These are phyloP conservation scores for Fusarium tjaetaba DNA, from an alignment of 2,329 filamentous ascomycete species.

Conservation along the genomic window DNA sequence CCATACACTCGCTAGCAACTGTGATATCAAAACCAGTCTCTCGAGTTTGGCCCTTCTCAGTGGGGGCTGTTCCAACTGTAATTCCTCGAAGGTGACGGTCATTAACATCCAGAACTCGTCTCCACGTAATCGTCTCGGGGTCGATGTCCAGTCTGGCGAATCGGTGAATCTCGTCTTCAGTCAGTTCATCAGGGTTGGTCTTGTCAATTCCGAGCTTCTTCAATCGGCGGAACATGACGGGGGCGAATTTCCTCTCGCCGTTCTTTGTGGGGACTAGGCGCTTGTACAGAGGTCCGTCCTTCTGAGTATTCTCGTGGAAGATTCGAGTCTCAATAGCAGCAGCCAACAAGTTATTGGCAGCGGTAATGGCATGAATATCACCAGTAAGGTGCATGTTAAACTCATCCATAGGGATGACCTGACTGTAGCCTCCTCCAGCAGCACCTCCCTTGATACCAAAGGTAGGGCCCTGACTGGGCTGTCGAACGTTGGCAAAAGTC, in stretches of 20 bases:
- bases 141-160: slow-evolving; percentile 98
- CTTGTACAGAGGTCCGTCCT: slow-evolving; percentile 86
- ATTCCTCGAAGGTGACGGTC: slow-evolving; percentile 92
- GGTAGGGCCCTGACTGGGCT: slow-evolving; percentile 96
- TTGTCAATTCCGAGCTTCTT: slow-evolving; percentile 97
- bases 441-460: slow-evolving; percentile 99
- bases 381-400: slow-evolving; percentile 98
- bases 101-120: slow-evolving; percentile 95
- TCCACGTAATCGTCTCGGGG: slow-evolving; percentile 96
- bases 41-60: slow-evolving; percentile 88
- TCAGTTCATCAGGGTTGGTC: slow-evolving; percentile 90
- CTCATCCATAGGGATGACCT: slow-evolving; percentile 99
- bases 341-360: slow-evolving; percentile 95
- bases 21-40: slow-evolving; percentile 98
- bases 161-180: slow-evolving; percentile 83
- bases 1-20: slow-evolving; percentile 98
- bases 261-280: slow-evolving; percentile 91
- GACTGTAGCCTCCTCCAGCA: slow-evolving; percentile 96
- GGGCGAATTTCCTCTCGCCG: slow-evolving; percentile 85
- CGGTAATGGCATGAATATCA: slow-evolving; percentile 96
- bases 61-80: slow-evolving; percentile 86
- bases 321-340: slow-evolving; percentile 98
- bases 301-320: slow-evolving; percentile 97
- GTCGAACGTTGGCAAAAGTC: slow-evolving; percentile 95
- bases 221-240: slow-evolving; percentile 90